Conservation (phyloP, 2,329 filamentous ascomycete genomes). For the Clarireedia monteithiana region DNA sequence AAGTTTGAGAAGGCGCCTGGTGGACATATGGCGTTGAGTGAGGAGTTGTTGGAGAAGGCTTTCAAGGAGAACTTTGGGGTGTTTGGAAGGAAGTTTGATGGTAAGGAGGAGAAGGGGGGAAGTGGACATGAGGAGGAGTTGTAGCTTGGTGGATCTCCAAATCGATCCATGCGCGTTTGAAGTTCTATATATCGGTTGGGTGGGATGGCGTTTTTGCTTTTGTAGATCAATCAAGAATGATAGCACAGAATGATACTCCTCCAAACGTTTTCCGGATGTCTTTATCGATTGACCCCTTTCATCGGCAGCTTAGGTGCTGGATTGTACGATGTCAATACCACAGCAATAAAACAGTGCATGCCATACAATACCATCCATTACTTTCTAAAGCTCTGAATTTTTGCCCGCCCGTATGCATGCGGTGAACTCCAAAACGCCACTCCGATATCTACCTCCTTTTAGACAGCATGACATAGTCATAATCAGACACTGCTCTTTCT, state of each 20-base stretch:
- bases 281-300: neutral
- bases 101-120: neutral
- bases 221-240: neutral
- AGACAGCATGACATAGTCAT: neutral
- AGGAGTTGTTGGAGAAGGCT: conserved; percentile 48
- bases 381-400: neutral
- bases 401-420: neutral
- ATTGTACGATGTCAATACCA: neutral
- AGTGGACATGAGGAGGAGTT: conserved; percentile 6
- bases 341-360: neutral
- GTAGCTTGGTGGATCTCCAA: neutral
- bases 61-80: conserved; percentile 37
- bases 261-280: too few relatives aligned
- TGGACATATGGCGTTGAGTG: conserved; percentile 73
- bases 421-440: conserved; percentile 4
- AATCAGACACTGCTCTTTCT: neutral
- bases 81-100: conserved; percentile 20
- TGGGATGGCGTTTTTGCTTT: neutral
- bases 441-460: neutral
- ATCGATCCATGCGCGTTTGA: neutral
- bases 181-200: conserved; percentile 2
- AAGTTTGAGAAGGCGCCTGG: conserved; percentile 67
- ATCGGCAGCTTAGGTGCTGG: neutral
- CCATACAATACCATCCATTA: neutral
- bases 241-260: too few relatives aligned